Conservation (phyloP, 2,329 filamentous ascomycete genomes). For the Trichoderma sp. region DNA sequence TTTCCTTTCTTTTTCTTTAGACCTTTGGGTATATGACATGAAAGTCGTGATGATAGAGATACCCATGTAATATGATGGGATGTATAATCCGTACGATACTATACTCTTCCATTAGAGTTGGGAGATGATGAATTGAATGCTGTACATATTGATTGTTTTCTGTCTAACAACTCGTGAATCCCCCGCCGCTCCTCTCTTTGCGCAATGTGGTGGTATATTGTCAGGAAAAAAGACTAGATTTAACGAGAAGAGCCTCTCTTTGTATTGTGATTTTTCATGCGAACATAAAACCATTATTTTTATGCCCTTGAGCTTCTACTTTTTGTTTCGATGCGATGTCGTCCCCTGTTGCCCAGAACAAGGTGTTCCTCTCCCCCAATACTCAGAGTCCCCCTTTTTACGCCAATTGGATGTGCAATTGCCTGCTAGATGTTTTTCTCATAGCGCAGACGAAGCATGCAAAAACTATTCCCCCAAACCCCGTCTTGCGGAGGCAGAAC, state of each 20-base stretch:
- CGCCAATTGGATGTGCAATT: constrained; percentile 23
- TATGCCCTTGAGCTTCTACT: not conserved
- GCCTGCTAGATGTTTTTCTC: not conserved
- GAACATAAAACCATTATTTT: constrained; percentile 8
- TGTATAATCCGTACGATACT: constrained; percentile 14
- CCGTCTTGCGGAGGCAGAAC: not conserved
- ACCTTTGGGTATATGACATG: constrained; percentile 4
- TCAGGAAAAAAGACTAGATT: not conserved
- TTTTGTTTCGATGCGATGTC: not conserved
- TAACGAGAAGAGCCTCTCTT: not conserved
- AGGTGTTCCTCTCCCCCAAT: not conserved
- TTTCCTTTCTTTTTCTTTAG: not conserved
- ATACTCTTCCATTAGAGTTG: not conserved
- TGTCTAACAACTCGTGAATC: not conserved
- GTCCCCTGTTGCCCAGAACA: not conserved
- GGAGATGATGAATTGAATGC: constrained; percentile 7
- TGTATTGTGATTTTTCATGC: constrained; percentile 1
- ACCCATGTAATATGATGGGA: constrained; percentile 1
- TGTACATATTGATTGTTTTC: constrained; percentile 1
- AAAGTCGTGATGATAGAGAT: constrained; percentile 13
- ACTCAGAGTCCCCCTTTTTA: constrained; percentile 25
- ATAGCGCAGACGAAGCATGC: not conserved
- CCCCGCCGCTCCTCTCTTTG: not conserved
- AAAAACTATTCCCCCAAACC: not conserved
- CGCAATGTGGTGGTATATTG: not conserved